Conservation (phyloP, 2,329 filamentous ascomycete species). For the Pseudogymnoascus sp. region DNA sequence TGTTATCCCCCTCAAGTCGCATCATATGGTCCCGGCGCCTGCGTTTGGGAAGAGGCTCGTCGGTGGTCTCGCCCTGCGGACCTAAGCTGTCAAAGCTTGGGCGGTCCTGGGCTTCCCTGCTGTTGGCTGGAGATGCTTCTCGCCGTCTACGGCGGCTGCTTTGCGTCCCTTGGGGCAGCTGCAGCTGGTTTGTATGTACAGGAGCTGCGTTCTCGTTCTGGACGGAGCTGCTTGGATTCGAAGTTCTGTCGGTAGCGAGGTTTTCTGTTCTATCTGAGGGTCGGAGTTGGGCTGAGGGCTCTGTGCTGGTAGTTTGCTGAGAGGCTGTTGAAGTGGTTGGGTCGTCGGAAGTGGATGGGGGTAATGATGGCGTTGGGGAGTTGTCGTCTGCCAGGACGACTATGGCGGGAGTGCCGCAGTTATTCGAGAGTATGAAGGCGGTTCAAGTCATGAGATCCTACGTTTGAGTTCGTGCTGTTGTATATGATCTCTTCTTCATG, state of each 20-base stretch:
- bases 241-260: constrained; percentile 16
- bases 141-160: constrained; percentile 50
- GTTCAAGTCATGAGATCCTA: background rate
- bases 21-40: constrained; percentile 50
- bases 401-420: constrained; percentile 41
- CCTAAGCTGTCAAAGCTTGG: constrained; percentile 22
- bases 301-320: constrained; percentile 40
- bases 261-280: constrained; percentile 21
- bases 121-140: constrained; percentile 32
- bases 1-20: constrained; percentile 51
- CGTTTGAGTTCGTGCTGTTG: background rate
- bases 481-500: background rate
- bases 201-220: constrained; percentile 22
- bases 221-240: constrained; percentile 20
- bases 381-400: constrained; percentile 68
- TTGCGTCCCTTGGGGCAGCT: constrained; percentile 27
- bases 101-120: constrained; percentile 29
- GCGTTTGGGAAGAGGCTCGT: constrained; percentile 45
- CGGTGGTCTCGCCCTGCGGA: constrained; percentile 14
- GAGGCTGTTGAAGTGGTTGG: constrained; percentile 50
- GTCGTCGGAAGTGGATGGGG: constrained; percentile 61
- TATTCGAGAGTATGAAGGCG: constrained; percentile 11
- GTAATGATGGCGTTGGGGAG: constrained; percentile 39
- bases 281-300: constrained; percentile 36
- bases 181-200: constrained; percentile 31